Evolutionary conservation across 2,329 filamentous ascomycete genomes (phyloP).

Genomic region (Sporothrix pallida): DNA sequence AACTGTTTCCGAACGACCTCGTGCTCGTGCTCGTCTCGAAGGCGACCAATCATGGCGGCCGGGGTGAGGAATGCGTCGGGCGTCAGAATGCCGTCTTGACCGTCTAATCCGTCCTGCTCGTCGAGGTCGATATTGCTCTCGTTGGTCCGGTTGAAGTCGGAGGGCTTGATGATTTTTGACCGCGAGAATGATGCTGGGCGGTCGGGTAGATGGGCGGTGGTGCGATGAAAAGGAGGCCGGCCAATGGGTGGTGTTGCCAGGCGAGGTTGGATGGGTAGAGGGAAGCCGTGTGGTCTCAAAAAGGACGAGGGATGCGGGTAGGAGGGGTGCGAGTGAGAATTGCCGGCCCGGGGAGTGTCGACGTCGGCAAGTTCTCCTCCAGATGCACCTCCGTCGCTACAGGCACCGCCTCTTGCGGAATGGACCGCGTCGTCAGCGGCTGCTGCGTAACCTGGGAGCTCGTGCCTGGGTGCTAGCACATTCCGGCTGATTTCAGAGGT

Average conservation of each 20-base stretch:
- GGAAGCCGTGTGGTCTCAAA: not conserved
- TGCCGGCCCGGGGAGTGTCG: constrained; percentile 3
- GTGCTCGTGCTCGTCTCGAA: constrained; percentile 47
- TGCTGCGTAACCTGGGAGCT: not conserved
- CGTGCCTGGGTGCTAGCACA: constrained; percentile 14
- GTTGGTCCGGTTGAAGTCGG: constrained; percentile 2
- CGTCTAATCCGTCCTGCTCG: not conserved
- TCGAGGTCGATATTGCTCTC: not conserved
- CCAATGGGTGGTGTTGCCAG: not conserved
- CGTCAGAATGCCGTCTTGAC: not conserved
- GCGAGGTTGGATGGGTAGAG: not conserved
- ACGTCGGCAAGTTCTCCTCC: constrained; percentile 13
- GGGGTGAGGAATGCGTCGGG: constrained; percentile 40
- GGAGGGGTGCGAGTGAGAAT: not conserved
- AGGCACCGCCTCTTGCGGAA: constrained; percentile 5
- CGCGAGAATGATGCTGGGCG: not conserved
- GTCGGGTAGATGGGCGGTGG: not conserved
- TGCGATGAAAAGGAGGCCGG: not conserved
- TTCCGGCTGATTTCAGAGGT: constrained; percentile 28
- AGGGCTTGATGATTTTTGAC: constrained; percentile 20
- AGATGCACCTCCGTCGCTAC: not conserved
- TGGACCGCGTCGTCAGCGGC: constrained; percentile 18
- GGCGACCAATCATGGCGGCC: constrained; percentile 55
- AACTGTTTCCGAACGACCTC: constrained; percentile 60
- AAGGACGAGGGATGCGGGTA: constrained; percentile 9